Evolutionary conservation across 2,329 filamentous ascomycete species (phyloP).

Genomic region (Penicillium concentricum): DNA sequence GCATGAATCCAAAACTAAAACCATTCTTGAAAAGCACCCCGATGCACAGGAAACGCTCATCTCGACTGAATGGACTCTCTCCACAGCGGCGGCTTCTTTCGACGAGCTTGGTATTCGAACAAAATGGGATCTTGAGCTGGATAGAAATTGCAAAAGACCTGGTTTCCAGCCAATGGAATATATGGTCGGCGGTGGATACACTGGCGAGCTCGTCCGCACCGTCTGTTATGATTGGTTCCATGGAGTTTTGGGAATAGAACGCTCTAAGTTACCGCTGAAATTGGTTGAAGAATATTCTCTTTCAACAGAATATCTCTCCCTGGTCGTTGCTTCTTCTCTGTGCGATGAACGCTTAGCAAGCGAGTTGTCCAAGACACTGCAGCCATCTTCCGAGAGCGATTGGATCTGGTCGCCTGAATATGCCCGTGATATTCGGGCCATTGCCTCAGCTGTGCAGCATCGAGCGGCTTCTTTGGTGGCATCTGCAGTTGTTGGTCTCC

Average conservation of each 20-base stretch:
- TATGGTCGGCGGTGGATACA: constrained; percentile 71
- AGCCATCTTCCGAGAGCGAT: constrained; percentile 34
- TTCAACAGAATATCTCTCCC: constrained; percentile 68
- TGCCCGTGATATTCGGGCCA: constrained; percentile 58
- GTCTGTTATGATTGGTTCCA: constrained; percentile 63
- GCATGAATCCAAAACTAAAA: constrained; percentile 57
- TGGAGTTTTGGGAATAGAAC: constrained; percentile 39
- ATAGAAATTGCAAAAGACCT: constrained; percentile 61
- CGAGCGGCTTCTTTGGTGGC: constrained; percentile 70
- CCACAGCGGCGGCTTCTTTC: constrained; percentile 64
- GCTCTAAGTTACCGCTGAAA: constrained; percentile 51
- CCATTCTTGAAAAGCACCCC: constrained; percentile 45
- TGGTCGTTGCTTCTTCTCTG: constrained; percentile 57
- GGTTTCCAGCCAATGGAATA: constrained; percentile 79
- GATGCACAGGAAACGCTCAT: constrained; percentile 63
- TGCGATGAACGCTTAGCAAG: constrained; percentile 49
- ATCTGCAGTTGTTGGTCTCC: constrained; percentile 65
- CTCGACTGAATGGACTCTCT: constrained; percentile 79
- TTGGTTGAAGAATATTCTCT: constrained; percentile 58
- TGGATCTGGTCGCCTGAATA: constrained; percentile 63
- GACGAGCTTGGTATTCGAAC: constrained; percentile 61
- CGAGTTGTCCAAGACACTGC: constrained; percentile 51
- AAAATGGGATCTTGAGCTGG: constrained; percentile 65
- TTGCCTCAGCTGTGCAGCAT: constrained; percentile 66
- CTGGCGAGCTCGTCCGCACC: constrained; percentile 70